Evolutionary conservation across 1,284 basidiomycete genomes (phyloP).

Genomic region (Pseudozyma pruni): DNA sequence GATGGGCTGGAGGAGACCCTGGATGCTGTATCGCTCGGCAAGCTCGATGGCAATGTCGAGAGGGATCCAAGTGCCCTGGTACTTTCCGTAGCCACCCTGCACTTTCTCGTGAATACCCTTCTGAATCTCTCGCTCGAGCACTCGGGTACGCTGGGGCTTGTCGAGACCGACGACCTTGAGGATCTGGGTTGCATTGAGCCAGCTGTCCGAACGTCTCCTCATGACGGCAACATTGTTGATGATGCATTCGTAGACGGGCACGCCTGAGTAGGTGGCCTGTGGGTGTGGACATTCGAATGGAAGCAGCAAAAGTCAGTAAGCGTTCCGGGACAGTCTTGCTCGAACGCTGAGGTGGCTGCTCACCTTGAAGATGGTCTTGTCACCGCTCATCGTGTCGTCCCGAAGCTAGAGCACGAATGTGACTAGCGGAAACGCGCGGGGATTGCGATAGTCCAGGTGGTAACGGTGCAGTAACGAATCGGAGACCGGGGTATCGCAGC

Average conservation of each 20-base stretch:
- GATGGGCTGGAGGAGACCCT: conserved; percentile 86
- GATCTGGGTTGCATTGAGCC: conserved; percentile 97
- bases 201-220: conserved; percentile 92
- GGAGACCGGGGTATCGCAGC: too few species aligned
- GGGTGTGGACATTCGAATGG: neutral
- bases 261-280: conserved; percentile 69
- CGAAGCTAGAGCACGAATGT: neutral
- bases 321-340: neutral
- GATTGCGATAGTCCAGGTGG: neutral
- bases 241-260: conserved; percentile 70
- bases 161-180: conserved; percentile 99
- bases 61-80: conserved; percentile 99
- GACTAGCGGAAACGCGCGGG: neutral
- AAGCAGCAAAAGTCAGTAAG: conserved; percentile 5
- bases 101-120: conserved; percentile 99
- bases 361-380: conserved; percentile 57
- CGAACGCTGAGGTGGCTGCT: neutral
- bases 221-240: conserved; percentile 80
- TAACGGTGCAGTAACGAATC: too few species aligned
- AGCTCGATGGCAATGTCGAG: conserved; percentile 87
- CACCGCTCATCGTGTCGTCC: conserved; percentile 25
- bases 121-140: conserved; percentile 96
- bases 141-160: conserved; percentile 96
- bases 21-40: conserved; percentile 93
- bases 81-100: conserved; percentile 99